Base-by-base conservation (phyloP, 129 eudicot species). In the Glebionis coronaria region DNA sequence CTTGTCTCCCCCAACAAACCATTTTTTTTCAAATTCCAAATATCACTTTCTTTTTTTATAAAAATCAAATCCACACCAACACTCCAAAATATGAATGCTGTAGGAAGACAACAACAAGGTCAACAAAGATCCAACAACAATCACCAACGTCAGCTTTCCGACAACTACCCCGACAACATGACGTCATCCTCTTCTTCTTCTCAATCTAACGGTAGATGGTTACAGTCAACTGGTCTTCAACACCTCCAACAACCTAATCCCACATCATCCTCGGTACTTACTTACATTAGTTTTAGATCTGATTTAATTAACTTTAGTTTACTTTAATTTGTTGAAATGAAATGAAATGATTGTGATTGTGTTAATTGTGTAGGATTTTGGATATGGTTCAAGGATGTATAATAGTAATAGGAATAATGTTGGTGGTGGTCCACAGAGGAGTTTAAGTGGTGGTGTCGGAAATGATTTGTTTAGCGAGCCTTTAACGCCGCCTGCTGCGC, bases 71-170 rank as follows among this genome's bases (percentile, higher is more conserved):
- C 57, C 46, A 61, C 27, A 55, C 53, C 51, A 58, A 35, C 60
- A 31, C 49, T 56, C 50, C 35, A 56, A 64, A 42, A 15, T 19
- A 91, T 91, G 97, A 87, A 87, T 73, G 90, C 86, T 5, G 83
- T 86, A 2, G 91, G 95, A 31, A 79, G 94, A 59, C 84, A 28
- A 28, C 31, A 31, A 31, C 38, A 83, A 6, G 78, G 78, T 18
- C 97, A 92, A 76, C 97, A 92, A 76, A 82, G 95, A 88, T 88
- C 98, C 45, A 85, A 73, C 95, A 66, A 77, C 82, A 71, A 82
- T 60, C 96, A 92, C 73, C 98, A 92, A 80, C 80, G 98, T 4
- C 98, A 92, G 63, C 82, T 82, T 77, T 92, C 98, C 8, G 96
- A 92, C 58, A 83, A 88, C 76, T 86, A 82, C 46, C 51, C 84